Evolutionary conservation across 2,329 filamentous ascomycete species (phyloP).

Genomic region (Triangularia setosa): DNA sequence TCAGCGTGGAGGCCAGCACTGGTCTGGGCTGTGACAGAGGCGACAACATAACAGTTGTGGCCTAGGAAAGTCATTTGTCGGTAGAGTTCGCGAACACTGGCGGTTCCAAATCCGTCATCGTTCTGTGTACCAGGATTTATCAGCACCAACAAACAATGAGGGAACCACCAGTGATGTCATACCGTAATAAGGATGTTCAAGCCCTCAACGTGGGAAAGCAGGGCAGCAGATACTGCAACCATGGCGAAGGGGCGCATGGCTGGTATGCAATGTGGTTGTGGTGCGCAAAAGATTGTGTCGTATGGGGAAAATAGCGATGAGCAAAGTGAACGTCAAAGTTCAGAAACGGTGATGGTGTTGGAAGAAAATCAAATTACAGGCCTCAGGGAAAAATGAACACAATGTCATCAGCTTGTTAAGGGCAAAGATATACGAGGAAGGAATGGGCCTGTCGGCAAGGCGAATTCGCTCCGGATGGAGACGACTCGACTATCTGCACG

Average conservation of each 20-base stretch:
- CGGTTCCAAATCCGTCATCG: slow-evolving; percentile 40
- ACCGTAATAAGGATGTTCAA: slow-evolving; percentile 21
- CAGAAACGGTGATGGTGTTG: background rate
- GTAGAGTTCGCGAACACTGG: slow-evolving; percentile 40
- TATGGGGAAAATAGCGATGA: background rate
- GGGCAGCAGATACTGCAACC: slow-evolving; percentile 4
- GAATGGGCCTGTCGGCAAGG: background rate
- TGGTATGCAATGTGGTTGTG: background rate
- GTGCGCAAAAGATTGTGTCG: background rate
- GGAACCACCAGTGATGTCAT: background rate
- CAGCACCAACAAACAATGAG: background rate
- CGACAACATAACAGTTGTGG: slow-evolving; percentile 52
- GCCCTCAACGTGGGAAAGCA: background rate
- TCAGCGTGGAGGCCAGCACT: slow-evolving; percentile 42
- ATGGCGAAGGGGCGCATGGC: slow-evolving; percentile 6
- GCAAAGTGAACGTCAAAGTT: background rate
- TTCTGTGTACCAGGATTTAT: slow-evolving; percentile 21
- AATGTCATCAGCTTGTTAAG: background rate
- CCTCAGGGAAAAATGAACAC: background rate
- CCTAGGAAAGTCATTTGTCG: slow-evolving; percentile 48
- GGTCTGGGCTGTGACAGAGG: slow-evolving; percentile 40
- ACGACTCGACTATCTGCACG: background rate
- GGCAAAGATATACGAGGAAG: background rate
- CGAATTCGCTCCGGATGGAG: background rate
- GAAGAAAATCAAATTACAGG: background rate